Evolutionary conservation across 1,139 yeast genomes (phyloP).

Genomic region (Saccharomyces hybrid): DNA sequence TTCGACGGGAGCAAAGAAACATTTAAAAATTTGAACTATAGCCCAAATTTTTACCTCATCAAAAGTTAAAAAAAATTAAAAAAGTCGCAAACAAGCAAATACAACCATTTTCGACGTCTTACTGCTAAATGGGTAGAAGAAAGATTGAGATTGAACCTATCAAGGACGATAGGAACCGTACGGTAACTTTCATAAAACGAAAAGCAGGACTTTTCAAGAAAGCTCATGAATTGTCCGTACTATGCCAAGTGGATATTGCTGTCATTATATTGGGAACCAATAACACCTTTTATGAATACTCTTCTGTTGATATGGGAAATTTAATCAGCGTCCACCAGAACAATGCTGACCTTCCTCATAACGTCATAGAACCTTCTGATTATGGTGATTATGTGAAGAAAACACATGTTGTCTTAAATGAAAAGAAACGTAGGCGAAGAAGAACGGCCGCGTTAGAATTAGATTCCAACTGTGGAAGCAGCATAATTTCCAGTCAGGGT

Average conservation of each 20-base stretch:
- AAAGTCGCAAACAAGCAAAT: not conserved
- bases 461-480: not conserved
- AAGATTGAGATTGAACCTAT: conserved; percentile 91
- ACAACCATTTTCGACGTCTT: not conserved
- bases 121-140: conserved; percentile 79
- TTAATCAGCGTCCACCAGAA: conserved; percentile 48
- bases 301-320: conserved; percentile 61
- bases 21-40: not conserved
- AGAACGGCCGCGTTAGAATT: not conserved
- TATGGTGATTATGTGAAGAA: conserved; percentile 37
- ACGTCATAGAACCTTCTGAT: conserved; percentile 53
- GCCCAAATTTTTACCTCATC: not conserved
- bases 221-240: conserved; percentile 87
- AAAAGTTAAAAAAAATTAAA: not conserved
- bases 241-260: conserved; percentile 90
- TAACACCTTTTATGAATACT: conserved; percentile 68
- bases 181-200: conserved; percentile 87
- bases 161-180: conserved; percentile 78
- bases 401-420: conserved; percentile 26
- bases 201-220: conserved; percentile 93
- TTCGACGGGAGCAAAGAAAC: not conserved
- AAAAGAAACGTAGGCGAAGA: conserved; percentile 20
- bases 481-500: not conserved
- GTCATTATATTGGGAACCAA: conserved; percentile 84
- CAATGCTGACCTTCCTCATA: conserved; percentile 38